Evolutionary conservation across 768 basidiomycete species (phyloP), one percentile per base, ranked within the genome.

Genomic region (Daedalea quercina): DNA sequence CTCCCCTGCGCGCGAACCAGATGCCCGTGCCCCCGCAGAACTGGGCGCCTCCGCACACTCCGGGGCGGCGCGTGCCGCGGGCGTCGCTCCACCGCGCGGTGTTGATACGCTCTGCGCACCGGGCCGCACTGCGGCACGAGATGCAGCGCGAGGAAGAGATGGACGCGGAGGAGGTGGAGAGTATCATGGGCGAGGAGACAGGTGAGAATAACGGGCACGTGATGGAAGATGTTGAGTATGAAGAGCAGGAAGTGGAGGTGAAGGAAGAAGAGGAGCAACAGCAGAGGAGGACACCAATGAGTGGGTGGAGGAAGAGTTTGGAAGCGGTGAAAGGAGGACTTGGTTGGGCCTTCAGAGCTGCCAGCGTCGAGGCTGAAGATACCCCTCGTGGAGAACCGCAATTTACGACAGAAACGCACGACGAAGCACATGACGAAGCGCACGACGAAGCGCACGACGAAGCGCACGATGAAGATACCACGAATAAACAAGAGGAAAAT

Each of bases 1-100:
- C n/a, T n/a, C 24, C 4, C 4, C 28, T 11, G 6, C 28, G 28
- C 28, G 28, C 28, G 11, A 11, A 6, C n/a, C 55, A 47, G 2
- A 42, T 59, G 47, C 46, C 54, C 15, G 45, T 57, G 43, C 48
- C 52, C 8, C 33, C 40, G 2, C 58, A 57, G 9, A 37, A 42
- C 3, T 55, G 57, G 8, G 54, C 57, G 15, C 50, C 57, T 4
- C 55, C 55, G 3, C 60, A 55, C 19, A 63, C 65, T 4, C 65
- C 65, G 45, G 69, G 52, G 44, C 60, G 60, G 11, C 61, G 65
- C 22, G 54, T 52, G 11, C 60, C 65, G 3, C 70, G 78, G 1
- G 72, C 72, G 15, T 81, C 80, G 2, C 67, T 89, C 1, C 85
- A 89, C 59, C 79, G 80, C 12, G 82, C 83, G 0, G 86, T 89